A percentile compares a stretch with the other conserved stretches of the same genome.
Evolutionary conservation across 257 asterid genomes (phyloP).

Genomic region (Rehmannia glutinosa): DNA sequence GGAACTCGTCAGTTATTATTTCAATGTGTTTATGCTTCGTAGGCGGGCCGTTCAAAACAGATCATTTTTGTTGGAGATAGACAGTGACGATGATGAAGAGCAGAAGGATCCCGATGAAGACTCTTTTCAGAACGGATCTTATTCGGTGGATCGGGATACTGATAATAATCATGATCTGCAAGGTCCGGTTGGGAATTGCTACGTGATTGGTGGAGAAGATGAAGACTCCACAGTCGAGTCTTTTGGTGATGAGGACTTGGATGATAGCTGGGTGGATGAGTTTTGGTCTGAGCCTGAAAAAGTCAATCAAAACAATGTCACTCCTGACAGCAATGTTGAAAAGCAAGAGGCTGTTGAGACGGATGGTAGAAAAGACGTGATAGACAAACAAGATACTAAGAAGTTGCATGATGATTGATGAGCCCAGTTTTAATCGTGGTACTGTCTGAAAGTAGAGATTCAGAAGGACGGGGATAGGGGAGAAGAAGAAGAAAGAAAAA

Average conservation of each 20-base stretch:
- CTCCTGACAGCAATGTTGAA: slow-evolving; percentile 12
- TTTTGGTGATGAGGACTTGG: slow-evolving; percentile 38
- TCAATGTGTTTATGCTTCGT: slow-evolving; percentile 70
- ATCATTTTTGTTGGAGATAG: slow-evolving; percentile 54
- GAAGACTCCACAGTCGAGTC: slow-evolving; percentile 55
- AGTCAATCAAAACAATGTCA: slow-evolving; percentile 1
- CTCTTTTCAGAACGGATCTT: slow-evolving; percentile 13
- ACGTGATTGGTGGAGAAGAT: slow-evolving; percentile 33
- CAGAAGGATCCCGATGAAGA: slow-evolving; percentile 36
- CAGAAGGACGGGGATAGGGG: too few species aligned
- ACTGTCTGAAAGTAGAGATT: slow-evolving; percentile 1
- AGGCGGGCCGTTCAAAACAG: slow-evolving; percentile 75
- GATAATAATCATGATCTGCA: slow-evolving; percentile 20
- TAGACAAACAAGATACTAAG: slow-evolving; percentile 5
- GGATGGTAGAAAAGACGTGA: slow-evolving; percentile 2
- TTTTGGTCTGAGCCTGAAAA: slow-evolving; percentile 36
- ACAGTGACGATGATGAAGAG: slow-evolving; percentile 87
- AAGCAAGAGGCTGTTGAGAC: slow-evolving; percentile 17
- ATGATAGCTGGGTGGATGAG: slow-evolving; percentile 32
- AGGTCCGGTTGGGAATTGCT: slow-evolving; percentile 11
- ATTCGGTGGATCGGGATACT: slow-evolving; percentile 17
- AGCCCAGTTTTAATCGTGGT: slow-evolving; percentile 10
- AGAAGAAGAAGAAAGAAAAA: background rate
- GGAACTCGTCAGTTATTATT: slow-evolving; percentile 79
- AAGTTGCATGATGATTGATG: slow-evolving; percentile 12